Percentiles rank a stretch among this genome's conserved stretches.
These are phyloP conservation scores for Halophytophthora batemanensis DNA, from an alignment of 352 stramenopile species.

Conservation along the genomic window DNA sequence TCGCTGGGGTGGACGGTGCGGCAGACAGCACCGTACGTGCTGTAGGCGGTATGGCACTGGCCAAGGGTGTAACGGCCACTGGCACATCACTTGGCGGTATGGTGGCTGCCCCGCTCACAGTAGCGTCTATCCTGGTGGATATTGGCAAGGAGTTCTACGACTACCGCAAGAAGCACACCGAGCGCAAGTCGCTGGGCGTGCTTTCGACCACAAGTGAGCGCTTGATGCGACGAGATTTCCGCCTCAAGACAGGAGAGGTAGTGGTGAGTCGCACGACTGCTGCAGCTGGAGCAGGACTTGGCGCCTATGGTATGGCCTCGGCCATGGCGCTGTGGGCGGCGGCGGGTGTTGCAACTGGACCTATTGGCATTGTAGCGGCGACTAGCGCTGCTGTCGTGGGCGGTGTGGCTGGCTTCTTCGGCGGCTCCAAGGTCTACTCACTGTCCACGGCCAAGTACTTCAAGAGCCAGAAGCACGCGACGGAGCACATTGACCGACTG, in stretches of 20 bases:
- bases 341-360: constrained; percentile 61
- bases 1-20: constrained; percentile 59
- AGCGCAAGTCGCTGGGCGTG: constrained; percentile 61
- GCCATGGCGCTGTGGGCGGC: constrained; percentile 76
- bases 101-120: constrained; percentile 61
- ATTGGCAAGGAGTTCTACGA: constrained; percentile 84
- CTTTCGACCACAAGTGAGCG: constrained; percentile 67
- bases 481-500: constrained; percentile 77
- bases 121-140: constrained; percentile 84
- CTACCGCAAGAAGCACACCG: constrained; percentile 67
- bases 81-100: constrained; percentile 39
- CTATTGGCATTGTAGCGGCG: constrained; percentile 68
- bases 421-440: constrained; percentile 66
- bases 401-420: constrained; percentile 78
- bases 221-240: constrained; percentile 74
- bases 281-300: constrained; percentile 63
- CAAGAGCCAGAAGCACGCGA: constrained; percentile 63
- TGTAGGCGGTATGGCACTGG: constrained; percentile 62
- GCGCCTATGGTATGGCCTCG: constrained; percentile 70
- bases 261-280: constrained; percentile 69
- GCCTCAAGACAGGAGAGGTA: constrained; percentile 71
- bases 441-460: constrained; percentile 75
- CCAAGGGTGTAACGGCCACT: constrained; percentile 57
- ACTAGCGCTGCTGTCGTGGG: constrained; percentile 74
- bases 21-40: constrained; percentile 74